Evolutionary conservation across 2,329 filamentous ascomycete genomes (phyloP).

Genomic region (Aplosporella prunicola): DNA sequence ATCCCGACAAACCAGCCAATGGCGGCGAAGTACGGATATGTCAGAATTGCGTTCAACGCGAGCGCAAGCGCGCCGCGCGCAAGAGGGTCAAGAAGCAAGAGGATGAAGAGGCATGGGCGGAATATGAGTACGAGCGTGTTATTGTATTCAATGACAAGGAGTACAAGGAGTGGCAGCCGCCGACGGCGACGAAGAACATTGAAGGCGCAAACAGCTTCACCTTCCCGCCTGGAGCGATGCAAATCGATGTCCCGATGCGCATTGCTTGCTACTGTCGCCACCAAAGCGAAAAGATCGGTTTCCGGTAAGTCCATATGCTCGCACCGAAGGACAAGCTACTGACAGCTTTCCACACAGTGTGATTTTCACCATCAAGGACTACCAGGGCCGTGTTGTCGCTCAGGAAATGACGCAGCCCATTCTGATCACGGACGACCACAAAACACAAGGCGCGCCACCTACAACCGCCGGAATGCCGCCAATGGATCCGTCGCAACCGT

Average conservation of each 20-base stretch:
- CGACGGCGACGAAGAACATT: conserved; percentile 1
- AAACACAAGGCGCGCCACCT: conserved; percentile 51
- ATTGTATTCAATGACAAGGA: conserved; percentile 30
- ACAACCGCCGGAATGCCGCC: conserved; percentile 27
- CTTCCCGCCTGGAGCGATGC: conserved; percentile 41
- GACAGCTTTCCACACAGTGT: conserved; percentile 41
- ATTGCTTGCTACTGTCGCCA: conserved; percentile 93
- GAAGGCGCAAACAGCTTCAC: not conserved
- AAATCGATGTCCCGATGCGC: conserved; percentile 83
- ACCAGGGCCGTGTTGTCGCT: conserved; percentile 61
- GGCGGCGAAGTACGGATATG: conserved; percentile 95
- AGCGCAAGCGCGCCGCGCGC: conserved; percentile 79
- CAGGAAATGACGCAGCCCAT: conserved; percentile 81
- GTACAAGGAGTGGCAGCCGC: conserved; percentile 23
- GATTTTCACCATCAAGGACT: conserved; percentile 85
- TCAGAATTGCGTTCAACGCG: conserved; percentile 78
- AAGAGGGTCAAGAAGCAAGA: conserved; percentile 93
- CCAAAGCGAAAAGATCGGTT: conserved; percentile 80
- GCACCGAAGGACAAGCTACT: not conserved
- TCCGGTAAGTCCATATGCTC: conserved; percentile 39
- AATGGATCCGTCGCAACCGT: conserved; percentile 16
- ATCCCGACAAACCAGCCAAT: conserved; percentile 65
- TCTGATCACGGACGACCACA: conserved; percentile 94
- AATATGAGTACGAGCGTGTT: conserved; percentile 38
- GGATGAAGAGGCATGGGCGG: conserved; percentile 73